These are phyloP conservation scores for Hypoxylon sp. DNA, from an alignment of 2,329 filamentous ascomycete species.

Conservation along the genomic window DNA sequence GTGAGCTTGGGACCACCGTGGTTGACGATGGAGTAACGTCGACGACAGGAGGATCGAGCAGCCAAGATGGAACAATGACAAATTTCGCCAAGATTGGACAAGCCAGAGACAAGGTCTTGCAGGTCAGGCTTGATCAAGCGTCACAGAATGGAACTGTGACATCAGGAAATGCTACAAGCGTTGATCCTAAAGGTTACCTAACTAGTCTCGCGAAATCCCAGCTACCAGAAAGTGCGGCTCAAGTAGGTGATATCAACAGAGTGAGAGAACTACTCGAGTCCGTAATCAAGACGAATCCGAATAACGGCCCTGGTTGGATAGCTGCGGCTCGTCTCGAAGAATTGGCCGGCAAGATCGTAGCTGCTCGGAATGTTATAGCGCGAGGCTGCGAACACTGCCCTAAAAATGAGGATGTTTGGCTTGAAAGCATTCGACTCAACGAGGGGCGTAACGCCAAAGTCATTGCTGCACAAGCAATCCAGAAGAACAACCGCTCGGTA, in stretches of 20 bases:
- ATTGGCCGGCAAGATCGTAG: slow-evolving; percentile 89
- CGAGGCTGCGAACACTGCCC: slow-evolving; percentile 92
- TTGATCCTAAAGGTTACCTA: slow-evolving; percentile 96
- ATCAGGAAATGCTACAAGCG: slow-evolving; percentile 86
- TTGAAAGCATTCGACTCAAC: slow-evolving; percentile 95
- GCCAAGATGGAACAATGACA: slow-evolving; percentile 90
- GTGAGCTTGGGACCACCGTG: slow-evolving; percentile 90
- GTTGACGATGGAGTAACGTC: slow-evolving; percentile 79
- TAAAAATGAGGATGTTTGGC: slow-evolving; percentile 94
- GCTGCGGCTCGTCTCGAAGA: slow-evolving; percentile 94
- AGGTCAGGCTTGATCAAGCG: slow-evolving; percentile 93
- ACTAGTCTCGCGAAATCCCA: slow-evolving; percentile 90
- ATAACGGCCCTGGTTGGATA: slow-evolving; percentile 95
- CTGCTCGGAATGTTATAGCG: slow-evolving; percentile 88
- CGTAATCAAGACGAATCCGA: slow-evolving; percentile 96
- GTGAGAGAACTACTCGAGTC: slow-evolving; percentile 94
- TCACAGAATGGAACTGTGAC: slow-evolving; percentile 78
- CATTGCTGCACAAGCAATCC: slow-evolving; percentile 93
- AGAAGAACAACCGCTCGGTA: slow-evolving; percentile 90
- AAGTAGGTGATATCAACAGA: slow-evolving; percentile 95
- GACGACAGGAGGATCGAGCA: slow-evolving; percentile 59
- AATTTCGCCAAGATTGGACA: slow-evolving; percentile 98
- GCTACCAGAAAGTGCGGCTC: slow-evolving; percentile 82
- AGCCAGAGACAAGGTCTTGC: slow-evolving; percentile 93
- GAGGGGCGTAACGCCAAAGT: slow-evolving; percentile 94